Conservation (phyloP, 345 rosid genomes). For the Brassica nigra region DNA sequence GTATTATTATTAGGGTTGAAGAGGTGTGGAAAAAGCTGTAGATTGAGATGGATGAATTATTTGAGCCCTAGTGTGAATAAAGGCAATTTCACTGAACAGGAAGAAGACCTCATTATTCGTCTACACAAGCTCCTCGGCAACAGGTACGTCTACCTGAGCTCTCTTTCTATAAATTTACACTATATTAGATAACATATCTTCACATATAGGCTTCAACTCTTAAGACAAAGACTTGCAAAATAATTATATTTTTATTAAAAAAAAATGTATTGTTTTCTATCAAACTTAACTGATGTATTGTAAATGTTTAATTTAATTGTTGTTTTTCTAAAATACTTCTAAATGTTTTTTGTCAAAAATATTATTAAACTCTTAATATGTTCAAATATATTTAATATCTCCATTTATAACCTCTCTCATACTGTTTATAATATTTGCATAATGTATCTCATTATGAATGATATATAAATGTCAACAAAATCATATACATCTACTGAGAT, state of each 20-base stretch:
- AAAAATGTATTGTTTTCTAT: too few relatives aligned
- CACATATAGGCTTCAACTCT: not conserved
- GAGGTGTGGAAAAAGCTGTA: slow-evolving; percentile 64
- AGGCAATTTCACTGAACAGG: slow-evolving; percentile 49
- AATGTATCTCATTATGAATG: not conserved
- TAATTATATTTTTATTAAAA: too few relatives aligned
- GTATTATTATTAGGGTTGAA: slow-evolving; percentile 40
- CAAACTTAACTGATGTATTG: not conserved
- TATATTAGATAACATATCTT: not conserved
- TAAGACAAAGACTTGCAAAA: not conserved
- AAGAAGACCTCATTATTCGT: slow-evolving; percentile 56
- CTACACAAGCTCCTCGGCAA: slow-evolving; percentile 62
- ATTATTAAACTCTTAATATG: not conserved
- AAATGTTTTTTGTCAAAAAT: not conserved
- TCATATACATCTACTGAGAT: not conserved
- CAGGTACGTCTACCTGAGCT: slow-evolving; percentile 36
- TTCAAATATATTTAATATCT: not conserved
- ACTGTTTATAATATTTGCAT: not conserved
- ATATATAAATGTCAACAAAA: not conserved
- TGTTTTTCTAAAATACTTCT: not conserved
- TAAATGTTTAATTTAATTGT: not conserved
- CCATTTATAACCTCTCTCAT: not conserved
- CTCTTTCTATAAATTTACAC: not conserved
- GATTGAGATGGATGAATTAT: slow-evolving; percentile 57
- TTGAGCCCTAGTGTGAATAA: slow-evolving; percentile 50